Conservation (phyloP, 306 rosid genomes). For the Cicer pinnatifidum region DNA sequence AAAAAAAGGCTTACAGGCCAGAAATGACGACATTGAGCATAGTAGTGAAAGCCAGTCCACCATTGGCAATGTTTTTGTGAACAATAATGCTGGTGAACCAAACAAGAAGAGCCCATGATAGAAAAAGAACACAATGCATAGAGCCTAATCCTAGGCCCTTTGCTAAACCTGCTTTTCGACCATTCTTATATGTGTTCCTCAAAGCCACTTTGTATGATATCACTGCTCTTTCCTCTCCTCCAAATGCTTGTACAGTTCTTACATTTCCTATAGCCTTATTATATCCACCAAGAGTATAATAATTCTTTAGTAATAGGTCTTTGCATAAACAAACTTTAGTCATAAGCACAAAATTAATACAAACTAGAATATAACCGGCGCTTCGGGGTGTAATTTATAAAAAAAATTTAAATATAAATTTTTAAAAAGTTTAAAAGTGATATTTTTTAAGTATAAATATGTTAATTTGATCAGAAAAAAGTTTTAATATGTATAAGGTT, state of each 20-base stretch:
- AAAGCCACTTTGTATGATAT: constrained; percentile 71
- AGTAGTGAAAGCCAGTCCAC: constrained; percentile 91
- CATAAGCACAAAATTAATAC: neutral
- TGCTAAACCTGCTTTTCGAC: constrained; percentile 80
- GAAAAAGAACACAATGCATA: constrained; percentile 82
- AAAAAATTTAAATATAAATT: too few relatives aligned
- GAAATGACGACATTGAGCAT: constrained; percentile 95
- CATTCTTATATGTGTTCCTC: constrained; percentile 65
- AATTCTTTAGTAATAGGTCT: neutral
- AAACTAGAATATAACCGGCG: neutral
- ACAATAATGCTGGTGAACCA: constrained; percentile 89
- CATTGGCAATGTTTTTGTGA: constrained; percentile 81
- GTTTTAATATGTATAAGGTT: too few relatives aligned
- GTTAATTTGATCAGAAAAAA: too few relatives aligned
- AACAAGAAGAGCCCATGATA: constrained; percentile 86
- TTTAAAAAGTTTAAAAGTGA: too few relatives aligned
- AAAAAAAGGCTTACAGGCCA: constrained; percentile 71
- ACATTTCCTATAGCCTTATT: constrained; percentile 81
- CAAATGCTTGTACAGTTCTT: constrained; percentile 91
- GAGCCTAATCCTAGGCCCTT: constrained; percentile 89
- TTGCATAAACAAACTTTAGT: neutral
- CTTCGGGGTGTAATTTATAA: too few relatives aligned
- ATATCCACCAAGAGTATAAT: neutral
- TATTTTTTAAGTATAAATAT: too few relatives aligned
- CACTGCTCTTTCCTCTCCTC: constrained; percentile 82